phyloP scores from a whole-genome alignment of 208 protist genomes.

The Leptomonas pyrrhocoris region DNA sequence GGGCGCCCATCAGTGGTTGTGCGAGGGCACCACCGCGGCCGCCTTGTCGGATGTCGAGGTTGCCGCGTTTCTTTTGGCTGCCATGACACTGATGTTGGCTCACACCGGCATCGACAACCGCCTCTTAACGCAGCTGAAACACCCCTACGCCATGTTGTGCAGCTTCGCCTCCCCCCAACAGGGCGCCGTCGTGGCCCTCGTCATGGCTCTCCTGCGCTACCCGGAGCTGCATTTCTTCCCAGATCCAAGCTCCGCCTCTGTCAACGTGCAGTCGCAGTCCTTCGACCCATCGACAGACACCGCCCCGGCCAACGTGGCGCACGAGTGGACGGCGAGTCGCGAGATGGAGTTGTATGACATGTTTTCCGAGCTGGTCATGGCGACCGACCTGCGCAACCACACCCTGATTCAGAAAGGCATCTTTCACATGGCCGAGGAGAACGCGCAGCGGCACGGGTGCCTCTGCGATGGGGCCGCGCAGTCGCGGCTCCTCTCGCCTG shows the following conservation, averaged over 20 bases:
- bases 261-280: not conserved
- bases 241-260: not conserved
- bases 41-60: conserved; percentile 56
- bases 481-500: conserved; percentile 4
- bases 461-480: conserved; percentile 20
- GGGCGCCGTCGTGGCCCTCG: conserved; percentile 46
- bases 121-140: conserved; percentile 63
- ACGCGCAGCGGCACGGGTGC: conserved; percentile 48
- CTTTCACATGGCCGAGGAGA: conserved; percentile 36
- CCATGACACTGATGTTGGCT: conserved; percentile 55
- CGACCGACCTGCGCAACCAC: conserved; percentile 68
- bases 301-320: conserved; percentile 3
- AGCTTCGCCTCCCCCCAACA: conserved; percentile 67
- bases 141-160: conserved; percentile 57
- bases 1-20: conserved; percentile 63
- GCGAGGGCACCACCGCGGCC: conserved; percentile 40
- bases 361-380: conserved; percentile 61
- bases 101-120: conserved; percentile 78
- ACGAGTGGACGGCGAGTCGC: conserved; percentile 45
- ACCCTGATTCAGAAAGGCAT: conserved; percentile 27
- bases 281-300: conserved; percentile 18
- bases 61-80: conserved; percentile 58
- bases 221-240: conserved; percentile 63
- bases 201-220: conserved; percentile 50
- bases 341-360: conserved; percentile 55